Evolutionary conservation across 306 rosid genomes (phyloP), one percentile per base, ranked within the genome.

Genomic region (Mucuna pruriens): DNA sequence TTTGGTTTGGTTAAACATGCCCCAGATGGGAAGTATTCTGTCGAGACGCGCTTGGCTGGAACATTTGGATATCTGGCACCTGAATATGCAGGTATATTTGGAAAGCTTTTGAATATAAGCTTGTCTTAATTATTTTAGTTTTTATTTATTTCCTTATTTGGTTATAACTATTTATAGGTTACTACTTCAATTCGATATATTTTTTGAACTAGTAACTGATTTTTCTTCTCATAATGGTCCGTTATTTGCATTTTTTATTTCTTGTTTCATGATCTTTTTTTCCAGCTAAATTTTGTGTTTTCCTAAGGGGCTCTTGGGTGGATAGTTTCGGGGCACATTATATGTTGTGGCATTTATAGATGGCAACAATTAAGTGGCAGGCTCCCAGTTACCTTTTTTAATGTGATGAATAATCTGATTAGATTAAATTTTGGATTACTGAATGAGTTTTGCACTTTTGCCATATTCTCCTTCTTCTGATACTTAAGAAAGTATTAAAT

Each of bases 51-150:
- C 12, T 77, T 93, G 85, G 97, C 97, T 0, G 97, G 97, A 82
- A 93, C 97, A 13, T 93, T 93, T 15, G 97, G 97, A 26, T 93
- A 93, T 87, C 89, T 93, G 31, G 97, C 97, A 44, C 97, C 97
- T 75, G 97, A 93, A 82, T 93, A 93, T 82, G 97, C 97, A 61
- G 96, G 97, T 93, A 88, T 51, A 15, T 3, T 9, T 23, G 72
- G 82, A 63, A 77, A 58, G 39, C 52, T 46, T 74, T 54, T 33
- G 19, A 31, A 15, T 67, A 76, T 44, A 51, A 29, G 17, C 45
- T 65, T 60, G 20, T 22, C 44, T 57, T 67, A 20, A 5, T 34
- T 62, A 33, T 75, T 22, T 1, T n/a, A 12, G 13, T 12, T 40
- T 12, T 82, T 80, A 9, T 9, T 52, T 65, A 10, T 33, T 65